A percentile compares a stretch with the other conserved stretches of the same genome.
phyloP scores from a whole-genome alignment of 768 basidiomycete genomes.

The Mycena pura region DNA sequence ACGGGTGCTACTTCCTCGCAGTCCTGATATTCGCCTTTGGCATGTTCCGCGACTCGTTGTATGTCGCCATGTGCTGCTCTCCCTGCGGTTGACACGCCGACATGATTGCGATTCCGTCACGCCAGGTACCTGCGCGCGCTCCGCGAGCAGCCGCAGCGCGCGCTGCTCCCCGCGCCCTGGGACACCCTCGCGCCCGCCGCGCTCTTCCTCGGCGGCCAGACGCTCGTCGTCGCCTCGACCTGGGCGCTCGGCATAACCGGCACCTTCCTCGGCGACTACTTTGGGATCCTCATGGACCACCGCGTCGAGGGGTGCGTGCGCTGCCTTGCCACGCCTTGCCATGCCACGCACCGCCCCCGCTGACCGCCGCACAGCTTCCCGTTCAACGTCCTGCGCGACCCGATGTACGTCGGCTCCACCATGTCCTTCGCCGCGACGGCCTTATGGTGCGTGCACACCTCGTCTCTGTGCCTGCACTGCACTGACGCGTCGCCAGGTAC shows the following conservation, averaged over 20 bases:
- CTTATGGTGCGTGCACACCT: conserved; percentile 68
- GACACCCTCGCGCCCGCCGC: conserved; percentile 63
- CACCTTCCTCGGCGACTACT: conserved; percentile 88
- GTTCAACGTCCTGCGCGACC: conserved; percentile 90
- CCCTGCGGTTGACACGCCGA: neutral
- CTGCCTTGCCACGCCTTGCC: neutral
- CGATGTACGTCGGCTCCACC: conserved; percentile 97
- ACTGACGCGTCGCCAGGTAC: conserved; percentile 58
- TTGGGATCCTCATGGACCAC: conserved; percentile 86
- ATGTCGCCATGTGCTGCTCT: conserved; percentile 37
- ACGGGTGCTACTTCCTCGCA: conserved; percentile 90
- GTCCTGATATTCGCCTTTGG: conserved; percentile 85
- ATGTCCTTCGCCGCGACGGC: conserved; percentile 88
- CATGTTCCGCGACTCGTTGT: conserved; percentile 86
- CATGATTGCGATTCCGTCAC: neutral
- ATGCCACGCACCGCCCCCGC: neutral
- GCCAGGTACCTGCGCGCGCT: conserved; percentile 75
- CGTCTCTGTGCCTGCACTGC: neutral
- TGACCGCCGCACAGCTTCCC: conserved; percentile 66
- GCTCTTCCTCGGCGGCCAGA: conserved; percentile 76
- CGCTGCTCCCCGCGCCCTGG: conserved; percentile 70
- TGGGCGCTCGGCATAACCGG: conserved; percentile 93
- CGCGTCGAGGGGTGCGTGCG: conserved; percentile 77
- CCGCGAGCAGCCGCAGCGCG: conserved; percentile 71
- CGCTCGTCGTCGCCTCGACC: conserved; percentile 87